Evolutionary conservation across 208 protist species (phyloP), one percentile per base, ranked within the genome.

Genomic region (Leishmania guyanensis): DNA sequence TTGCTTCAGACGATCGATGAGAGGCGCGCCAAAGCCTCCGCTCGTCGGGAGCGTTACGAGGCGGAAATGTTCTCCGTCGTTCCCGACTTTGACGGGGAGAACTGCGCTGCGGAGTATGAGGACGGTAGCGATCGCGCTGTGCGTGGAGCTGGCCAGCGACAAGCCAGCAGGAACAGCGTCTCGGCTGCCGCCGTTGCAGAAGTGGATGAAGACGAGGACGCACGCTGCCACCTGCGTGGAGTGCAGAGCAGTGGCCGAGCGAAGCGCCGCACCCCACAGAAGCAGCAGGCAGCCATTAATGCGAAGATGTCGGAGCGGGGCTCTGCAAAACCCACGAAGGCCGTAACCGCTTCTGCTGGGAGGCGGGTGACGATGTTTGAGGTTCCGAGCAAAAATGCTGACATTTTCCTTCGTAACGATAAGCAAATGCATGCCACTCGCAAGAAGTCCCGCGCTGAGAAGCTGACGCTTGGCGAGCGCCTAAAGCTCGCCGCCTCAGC

Each of bases 1-100:
- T 84, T 97, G 58, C 84, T 97, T 36, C 86, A 91, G 78, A 91
- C 91, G 5, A 94, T 97, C 72, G 84, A 95, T 26, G 89, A 96
- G 78, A 90, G 94, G n/a, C 90, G 90, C 65, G 87, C 84, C 58
- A 88, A 90, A 76, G 94, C 94, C 16, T 89, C 80, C 33, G 88
- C 77, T 51, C 94, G 94, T 26, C 91, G 92, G 14, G 79, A 86
- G 75, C 83, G 87, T 46, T 97, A 97, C 76, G 94, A 97, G 79
- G 85, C 85, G 36, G 90, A 94, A 20, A 83, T 96, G 69, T 97
- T 96, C 82, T 85, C 88, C 50, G 86, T 97, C 53, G 91, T 97
- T 33, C 92, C 94, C 0, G 92, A 95, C 81, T 58, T 80, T 20
- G 84, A 60, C 10, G 82, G 48, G 6, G 85, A 58, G 12, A 81